phyloP scores from a whole-genome alignment of 2,329 filamentous ascomycete genomes.

The Pseudocercospora fuligena region DNA sequence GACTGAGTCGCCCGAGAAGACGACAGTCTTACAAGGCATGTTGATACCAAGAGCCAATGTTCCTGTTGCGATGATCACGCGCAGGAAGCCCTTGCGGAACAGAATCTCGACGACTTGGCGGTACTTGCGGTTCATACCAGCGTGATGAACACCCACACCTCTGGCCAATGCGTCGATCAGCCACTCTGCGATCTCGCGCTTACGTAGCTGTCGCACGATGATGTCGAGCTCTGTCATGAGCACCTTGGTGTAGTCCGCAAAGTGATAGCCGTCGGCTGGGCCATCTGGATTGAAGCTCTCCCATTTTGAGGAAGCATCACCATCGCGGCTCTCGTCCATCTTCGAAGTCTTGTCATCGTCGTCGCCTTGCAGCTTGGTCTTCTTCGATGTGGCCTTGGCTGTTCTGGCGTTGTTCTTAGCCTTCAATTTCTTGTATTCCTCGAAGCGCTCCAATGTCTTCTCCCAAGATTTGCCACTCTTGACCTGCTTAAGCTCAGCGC shows the following conservation, averaged over 20 bases:
- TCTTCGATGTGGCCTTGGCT: slow-evolving; percentile 46
- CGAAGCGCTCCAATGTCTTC: slow-evolving; percentile 61
- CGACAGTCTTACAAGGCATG: slow-evolving; percentile 81
- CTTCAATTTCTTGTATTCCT: slow-evolving; percentile 60
- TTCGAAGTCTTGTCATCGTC: slow-evolving; percentile 59
- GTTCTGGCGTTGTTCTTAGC: slow-evolving; percentile 43
- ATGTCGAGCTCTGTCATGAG: slow-evolving; percentile 63
- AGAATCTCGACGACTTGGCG: slow-evolving; percentile 74
- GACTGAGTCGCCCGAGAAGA: slow-evolving; percentile 75
- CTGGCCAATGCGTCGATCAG: slow-evolving; percentile 66
- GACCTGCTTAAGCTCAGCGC: slow-evolving; percentile 63
- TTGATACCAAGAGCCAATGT: slow-evolving; percentile 80
- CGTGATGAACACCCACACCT: slow-evolving; percentile 77
- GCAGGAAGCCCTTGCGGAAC: slow-evolving; percentile 73
- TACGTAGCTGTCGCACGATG: slow-evolving; percentile 58
- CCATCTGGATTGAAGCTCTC: slow-evolving; percentile 70
- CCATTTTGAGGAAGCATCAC: slow-evolving; percentile 62
- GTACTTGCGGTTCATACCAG: slow-evolving; percentile 79
- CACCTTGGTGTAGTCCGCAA: slow-evolving; percentile 67
- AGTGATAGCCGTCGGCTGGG: slow-evolving; percentile 67
- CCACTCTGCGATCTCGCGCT: slow-evolving; percentile 55
- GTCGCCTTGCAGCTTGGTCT: slow-evolving; percentile 42
- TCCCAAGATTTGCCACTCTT: slow-evolving; percentile 64
- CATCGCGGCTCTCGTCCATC: slow-evolving; percentile 62
- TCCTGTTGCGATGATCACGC: slow-evolving; percentile 74